These are phyloP conservation scores for Fusarium verticillioides DNA, from an alignment of 2,329 filamentous ascomycete genomes.

Conservation along the genomic window DNA sequence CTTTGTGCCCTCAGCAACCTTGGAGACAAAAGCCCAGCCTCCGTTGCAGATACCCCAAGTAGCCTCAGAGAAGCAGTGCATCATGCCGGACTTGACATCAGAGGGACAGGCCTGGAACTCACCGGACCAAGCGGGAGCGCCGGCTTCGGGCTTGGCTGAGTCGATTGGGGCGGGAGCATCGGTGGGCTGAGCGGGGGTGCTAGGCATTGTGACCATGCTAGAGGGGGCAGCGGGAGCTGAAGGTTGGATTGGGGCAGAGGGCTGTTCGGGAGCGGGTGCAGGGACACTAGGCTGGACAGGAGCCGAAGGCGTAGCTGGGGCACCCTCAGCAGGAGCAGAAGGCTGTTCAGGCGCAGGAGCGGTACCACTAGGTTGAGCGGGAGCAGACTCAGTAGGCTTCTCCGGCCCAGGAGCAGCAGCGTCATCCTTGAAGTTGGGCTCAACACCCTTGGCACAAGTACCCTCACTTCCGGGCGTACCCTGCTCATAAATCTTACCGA, in stretches of 20 bases:
- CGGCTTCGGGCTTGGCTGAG: not conserved
- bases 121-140: conserved; percentile 23
- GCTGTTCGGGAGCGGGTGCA: not conserved
- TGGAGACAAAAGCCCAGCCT: conserved; percentile 37
- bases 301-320: not conserved
- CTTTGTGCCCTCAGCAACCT: conserved; percentile 33
- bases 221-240: not conserved
- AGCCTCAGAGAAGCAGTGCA: conserved; percentile 31
- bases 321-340: not conserved
- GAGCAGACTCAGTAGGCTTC: conserved; percentile 5
- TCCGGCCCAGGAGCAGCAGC: not conserved
- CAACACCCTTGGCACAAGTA: conserved; percentile 27
- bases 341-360: not conserved
- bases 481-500: conserved; percentile 36
- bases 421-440: conserved; percentile 36
- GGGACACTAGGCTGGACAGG: not conserved
- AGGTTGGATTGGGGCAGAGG: not conserved
- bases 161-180: not conserved
- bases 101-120: conserved; percentile 26
- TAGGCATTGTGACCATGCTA: not conserved
- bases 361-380: not conserved
- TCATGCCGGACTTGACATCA: conserved; percentile 2
- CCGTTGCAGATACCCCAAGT: conserved; percentile 42
- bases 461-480: conserved; percentile 24
- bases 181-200: not conserved